Evolutionary conservation across 768 basidiomycete species (phyloP).

Genomic region (Macrolepiota dolichaula): DNA sequence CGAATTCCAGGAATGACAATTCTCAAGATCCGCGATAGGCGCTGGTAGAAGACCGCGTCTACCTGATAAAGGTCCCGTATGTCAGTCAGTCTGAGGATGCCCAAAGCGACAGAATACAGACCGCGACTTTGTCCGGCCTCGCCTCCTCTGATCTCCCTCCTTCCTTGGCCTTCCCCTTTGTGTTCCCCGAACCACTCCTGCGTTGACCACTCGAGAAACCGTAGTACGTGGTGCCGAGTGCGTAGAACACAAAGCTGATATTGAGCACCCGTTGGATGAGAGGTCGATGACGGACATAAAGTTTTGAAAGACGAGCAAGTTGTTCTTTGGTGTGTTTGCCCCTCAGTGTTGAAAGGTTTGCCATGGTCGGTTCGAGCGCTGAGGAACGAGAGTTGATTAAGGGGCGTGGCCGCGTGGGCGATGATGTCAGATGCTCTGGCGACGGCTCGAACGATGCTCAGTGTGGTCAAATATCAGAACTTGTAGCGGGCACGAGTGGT

Average conservation of each 20-base stretch:
- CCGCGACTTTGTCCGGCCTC: constrained; percentile 64
- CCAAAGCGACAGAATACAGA: constrained; percentile 29
- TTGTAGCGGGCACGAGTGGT: not conserved
- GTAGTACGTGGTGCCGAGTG: constrained; percentile 59
- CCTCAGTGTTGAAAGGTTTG: constrained; percentile 30
- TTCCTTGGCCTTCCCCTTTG: constrained; percentile 28
- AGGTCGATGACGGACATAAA: constrained; percentile 67
- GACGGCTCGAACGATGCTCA: not conserved
- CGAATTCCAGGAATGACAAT: constrained; percentile 87
- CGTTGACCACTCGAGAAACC: constrained; percentile 43
- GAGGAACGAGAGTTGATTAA: not conserved
- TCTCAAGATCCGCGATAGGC: constrained; percentile 69
- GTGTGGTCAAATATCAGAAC: not conserved
- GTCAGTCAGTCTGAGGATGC: not conserved
- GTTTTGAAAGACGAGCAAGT: constrained; percentile 39
- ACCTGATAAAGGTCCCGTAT: constrained; percentile 44
- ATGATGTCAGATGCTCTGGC: not conserved
- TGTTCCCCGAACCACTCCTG: constrained; percentile 29
- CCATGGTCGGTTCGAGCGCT: constrained; percentile 20
- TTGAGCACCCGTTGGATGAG: constrained; percentile 71
- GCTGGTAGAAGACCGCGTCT: constrained; percentile 88
- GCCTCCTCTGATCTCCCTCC: constrained; percentile 13
- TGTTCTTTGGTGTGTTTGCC: constrained; percentile 30
- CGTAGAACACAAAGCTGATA: constrained; percentile 65
- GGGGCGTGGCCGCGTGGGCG: not conserved